Base-by-base conservation (phyloP, 352 stramenopile species). In the Pythium grandisporangium region DNA sequence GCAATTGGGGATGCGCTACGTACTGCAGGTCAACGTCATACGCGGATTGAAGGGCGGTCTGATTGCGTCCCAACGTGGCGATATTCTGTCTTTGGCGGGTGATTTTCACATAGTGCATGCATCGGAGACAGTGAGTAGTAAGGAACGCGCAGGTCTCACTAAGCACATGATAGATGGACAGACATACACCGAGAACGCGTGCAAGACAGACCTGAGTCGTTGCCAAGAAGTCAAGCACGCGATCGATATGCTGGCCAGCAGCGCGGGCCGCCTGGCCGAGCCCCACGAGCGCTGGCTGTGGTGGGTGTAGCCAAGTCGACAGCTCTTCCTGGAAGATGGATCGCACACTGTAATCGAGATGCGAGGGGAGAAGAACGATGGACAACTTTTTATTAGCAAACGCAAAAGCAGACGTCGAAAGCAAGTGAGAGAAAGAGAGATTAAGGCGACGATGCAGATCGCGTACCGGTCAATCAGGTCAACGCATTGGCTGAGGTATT, bases 131-230 rank as follows among this genome's bases (percentile, higher is more conserved):
- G n/a, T n/a, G n/a, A n/a, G n/a, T n/a, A n/a, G n/a, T n/a, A n/a
- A n/a, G n/a, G n/a, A n/a, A n/a, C n/a, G n/a, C n/a, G n/a, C n/a
- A n/a, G n/a, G n/a, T n/a, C n/a, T n/a, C n/a, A n/a, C n/a, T n/a
- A n/a, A n/a, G n/a, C n/a, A n/a, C n/a, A n/a, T n/a, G n/a, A n/a
- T n/a, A n/a, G n/a, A n/a, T n/a, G n/a, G n/a, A n/a, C n/a, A n/a
- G n/a, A n/a, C n/a, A n/a, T n/a, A n/a, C n/a, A n/a, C n/a, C n/a
- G n/a, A n/a, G n/a, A n/a, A n/a, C n/a, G n/a, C n/a, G n/a, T n/a
- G n/a, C n/a, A n/a, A n/a, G n/a, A n/a, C n/a, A n/a, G 30, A 70
- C 63, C 59, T 71, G 57, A 5, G 58, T 55, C 40, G 48, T 50
- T 27, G 66, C 61, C 13, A 75, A 58, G 34, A 75, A 71, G 5